These are phyloP conservation scores for Friedmanniomyces endolithicus DNA, from an alignment of 495 filamentous ascomycete genomes.

Conservation along the genomic window DNA sequence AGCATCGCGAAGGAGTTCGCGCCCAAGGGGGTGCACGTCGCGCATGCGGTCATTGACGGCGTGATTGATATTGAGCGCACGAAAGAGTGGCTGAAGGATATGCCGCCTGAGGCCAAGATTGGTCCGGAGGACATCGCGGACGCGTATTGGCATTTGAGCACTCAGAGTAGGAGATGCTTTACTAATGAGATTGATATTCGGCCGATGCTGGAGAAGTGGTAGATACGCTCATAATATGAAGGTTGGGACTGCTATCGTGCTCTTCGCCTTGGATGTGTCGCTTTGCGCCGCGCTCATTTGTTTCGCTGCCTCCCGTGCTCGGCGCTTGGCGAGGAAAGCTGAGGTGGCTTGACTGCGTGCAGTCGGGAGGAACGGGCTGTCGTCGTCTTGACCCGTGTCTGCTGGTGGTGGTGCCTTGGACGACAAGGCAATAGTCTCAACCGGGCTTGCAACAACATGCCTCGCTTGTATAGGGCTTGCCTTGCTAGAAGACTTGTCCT, in stretches of 20 bases:
- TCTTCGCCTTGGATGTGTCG: constrained; percentile 18
- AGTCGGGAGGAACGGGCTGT: not conserved
- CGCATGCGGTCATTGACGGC: constrained; percentile 68
- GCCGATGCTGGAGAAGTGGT: constrained; percentile 68
- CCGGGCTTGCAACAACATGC: not conserved
- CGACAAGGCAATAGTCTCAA: not conserved
- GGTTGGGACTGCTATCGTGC: constrained; percentile 26
- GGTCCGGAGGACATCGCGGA: constrained; percentile 86
- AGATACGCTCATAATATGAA: constrained; percentile 22
- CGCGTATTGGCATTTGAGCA: constrained; percentile 77
- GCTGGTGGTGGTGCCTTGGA: not conserved
- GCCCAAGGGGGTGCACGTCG: constrained; percentile 77
- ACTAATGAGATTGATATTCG: constrained; percentile 78
- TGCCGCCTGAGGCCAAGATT: constrained; percentile 56
- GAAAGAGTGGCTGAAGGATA: constrained; percentile 46
- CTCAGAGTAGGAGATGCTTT: constrained; percentile 66
- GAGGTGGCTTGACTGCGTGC: not conserved
- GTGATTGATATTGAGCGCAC: constrained; percentile 74
- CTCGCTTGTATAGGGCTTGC: not conserved
- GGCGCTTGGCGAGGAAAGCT: constrained; percentile 21
- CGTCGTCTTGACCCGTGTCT: not conserved
- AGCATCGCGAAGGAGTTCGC: constrained; percentile 78
- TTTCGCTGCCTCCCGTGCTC: constrained; percentile 21
- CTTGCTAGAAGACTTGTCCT: not conserved
- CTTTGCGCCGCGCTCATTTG: constrained; percentile 10